These are phyloP conservation scores for Calonectria pauciramosa DNA, from an alignment of 2,329 filamentous ascomycete species.

Conservation along the genomic window DNA sequence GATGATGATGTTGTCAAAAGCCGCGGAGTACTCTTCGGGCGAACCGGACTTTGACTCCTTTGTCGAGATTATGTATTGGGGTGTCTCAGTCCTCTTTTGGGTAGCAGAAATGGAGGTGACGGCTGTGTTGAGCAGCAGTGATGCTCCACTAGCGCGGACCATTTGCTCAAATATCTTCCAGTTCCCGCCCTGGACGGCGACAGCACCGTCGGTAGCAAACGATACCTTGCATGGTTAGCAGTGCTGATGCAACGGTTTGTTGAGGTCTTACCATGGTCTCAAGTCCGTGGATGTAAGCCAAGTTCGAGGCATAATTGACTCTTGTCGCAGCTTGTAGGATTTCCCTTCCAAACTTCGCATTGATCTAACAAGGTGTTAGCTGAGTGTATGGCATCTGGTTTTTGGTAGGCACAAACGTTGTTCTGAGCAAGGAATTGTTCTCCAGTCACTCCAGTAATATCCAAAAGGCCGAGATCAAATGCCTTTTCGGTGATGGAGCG, in stretches of 20 bases:
- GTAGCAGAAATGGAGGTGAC: conserved; percentile 72
- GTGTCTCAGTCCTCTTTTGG: conserved; percentile 56
- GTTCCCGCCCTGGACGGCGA: conserved; percentile 86
- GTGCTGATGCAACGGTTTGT: no score
- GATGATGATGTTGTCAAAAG: conserved; percentile 85
- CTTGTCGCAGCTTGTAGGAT: conserved; percentile 92
- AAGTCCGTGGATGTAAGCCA: conserved; percentile 87
- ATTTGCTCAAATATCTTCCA: conserved; percentile 95
- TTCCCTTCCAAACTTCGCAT: conserved; percentile 78
- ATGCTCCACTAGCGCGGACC: conserved; percentile 74
- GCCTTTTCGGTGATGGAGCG: conserved; percentile 78
- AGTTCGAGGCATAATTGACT: conserved; percentile 94
- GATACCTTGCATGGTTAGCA: conserved; percentile 70
- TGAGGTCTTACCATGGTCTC: conserved; percentile 78
- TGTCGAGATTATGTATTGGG: conserved; percentile 64
- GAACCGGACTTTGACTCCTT: conserved; percentile 40
- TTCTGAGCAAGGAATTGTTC: conserved; percentile 78
- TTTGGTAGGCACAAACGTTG: conserved; percentile 55
- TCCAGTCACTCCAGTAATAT: conserved; percentile 79
- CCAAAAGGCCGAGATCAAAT: conserved; percentile 75
- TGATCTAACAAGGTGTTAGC: conserved; percentile 61
- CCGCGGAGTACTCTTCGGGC: conserved; percentile 60
- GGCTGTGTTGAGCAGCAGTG: conserved; percentile 74
- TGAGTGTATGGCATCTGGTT: neutral
- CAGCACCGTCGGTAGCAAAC: conserved; percentile 88